Percentiles rank a stretch among this genome's conserved stretches.
phyloP scores from a whole-genome alignment of 257 asterid genomes.

The Nicotiana paniculata region DNA sequence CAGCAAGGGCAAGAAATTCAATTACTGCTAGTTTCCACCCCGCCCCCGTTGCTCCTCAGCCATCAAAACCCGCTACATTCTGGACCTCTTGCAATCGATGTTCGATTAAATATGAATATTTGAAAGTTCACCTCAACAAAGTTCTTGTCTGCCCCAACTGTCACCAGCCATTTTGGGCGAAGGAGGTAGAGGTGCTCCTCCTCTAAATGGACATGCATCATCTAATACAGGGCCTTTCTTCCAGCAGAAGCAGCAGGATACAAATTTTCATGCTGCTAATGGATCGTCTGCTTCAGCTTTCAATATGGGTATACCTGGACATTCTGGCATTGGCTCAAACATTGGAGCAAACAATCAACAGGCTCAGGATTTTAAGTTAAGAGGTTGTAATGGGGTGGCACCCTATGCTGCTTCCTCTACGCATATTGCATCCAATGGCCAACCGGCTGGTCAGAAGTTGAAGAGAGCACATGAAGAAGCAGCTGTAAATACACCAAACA shows the following conservation, averaged over 20 bases:
- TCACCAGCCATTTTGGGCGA: conserved; percentile 37
- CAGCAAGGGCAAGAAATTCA: conserved; percentile 11
- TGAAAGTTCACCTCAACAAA: conserved; percentile 23
- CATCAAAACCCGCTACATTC: conserved; percentile 26
- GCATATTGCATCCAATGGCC: conserved; percentile 8
- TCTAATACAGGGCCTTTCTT: not conserved
- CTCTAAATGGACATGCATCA: not conserved
- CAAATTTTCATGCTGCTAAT: not conserved
- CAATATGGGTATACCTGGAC: not conserved
- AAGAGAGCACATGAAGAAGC: conserved; percentile 21
- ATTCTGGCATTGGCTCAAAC: not conserved
- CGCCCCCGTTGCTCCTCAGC: conserved; percentile 7
- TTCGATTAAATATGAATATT: conserved; percentile 23
- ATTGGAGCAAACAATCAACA: not conserved
- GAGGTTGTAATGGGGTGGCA: conserved; percentile 13
- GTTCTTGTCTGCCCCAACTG: conserved; percentile 41
- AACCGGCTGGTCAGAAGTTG: conserved; percentile 7
- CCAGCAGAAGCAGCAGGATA: conserved; percentile 14
- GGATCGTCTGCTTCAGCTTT: conserved; percentile 1
- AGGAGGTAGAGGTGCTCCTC: conserved; percentile 24
- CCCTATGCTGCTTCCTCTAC: conserved; percentile 4
- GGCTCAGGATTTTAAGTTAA: conserved; percentile 3
- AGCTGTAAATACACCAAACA: not conserved
- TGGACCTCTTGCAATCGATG: conserved; percentile 55
- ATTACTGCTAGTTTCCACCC: conserved; percentile 9